Evolutionary conservation across 495 filamentous ascomycete species (phyloP).

Genomic region (Talaromyces nanjingensis): DNA sequence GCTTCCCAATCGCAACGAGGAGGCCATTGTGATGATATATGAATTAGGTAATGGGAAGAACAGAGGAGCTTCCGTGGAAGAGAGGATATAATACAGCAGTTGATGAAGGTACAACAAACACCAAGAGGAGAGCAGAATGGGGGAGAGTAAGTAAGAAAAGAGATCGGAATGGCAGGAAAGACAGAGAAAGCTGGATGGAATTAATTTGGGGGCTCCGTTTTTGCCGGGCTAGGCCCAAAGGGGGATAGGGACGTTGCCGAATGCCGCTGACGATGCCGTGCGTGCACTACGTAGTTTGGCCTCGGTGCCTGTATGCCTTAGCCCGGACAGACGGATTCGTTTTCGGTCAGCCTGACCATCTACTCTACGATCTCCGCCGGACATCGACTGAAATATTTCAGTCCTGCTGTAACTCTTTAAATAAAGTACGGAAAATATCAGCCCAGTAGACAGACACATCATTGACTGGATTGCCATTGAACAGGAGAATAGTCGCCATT

Average conservation of each 20-base stretch:
- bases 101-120: slow-evolving; percentile 9
- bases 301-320: neutral
- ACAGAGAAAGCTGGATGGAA: slow-evolving; percentile 5
- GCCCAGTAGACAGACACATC: neutral
- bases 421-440: neutral
- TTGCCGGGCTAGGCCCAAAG: slow-evolving; percentile 28
- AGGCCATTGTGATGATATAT: slow-evolving; percentile 56
- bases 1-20: slow-evolving; percentile 68
- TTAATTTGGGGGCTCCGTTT: slow-evolving; percentile 11
- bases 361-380: neutral
- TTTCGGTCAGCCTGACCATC: neutral
- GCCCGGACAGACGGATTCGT: slow-evolving; percentile 1
- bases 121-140: slow-evolving; percentile 19
- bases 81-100: neutral
- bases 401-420: neutral
- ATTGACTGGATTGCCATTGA: neutral
- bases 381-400: neutral
- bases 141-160: slow-evolving; percentile 23
- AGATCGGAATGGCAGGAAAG: slow-evolving; percentile 13
- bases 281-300: neutral
- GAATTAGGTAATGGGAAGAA: neutral
- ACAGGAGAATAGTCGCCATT: neutral
- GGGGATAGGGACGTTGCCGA: slow-evolving; percentile 12
- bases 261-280: slow-evolving; percentile 2
- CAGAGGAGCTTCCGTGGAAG: slow-evolving; percentile 11